Evolutionary conservation across 345 rosid species (phyloP), one percentile per base, ranked within the genome.

Genomic region (Euphorbia lathyris): DNA sequence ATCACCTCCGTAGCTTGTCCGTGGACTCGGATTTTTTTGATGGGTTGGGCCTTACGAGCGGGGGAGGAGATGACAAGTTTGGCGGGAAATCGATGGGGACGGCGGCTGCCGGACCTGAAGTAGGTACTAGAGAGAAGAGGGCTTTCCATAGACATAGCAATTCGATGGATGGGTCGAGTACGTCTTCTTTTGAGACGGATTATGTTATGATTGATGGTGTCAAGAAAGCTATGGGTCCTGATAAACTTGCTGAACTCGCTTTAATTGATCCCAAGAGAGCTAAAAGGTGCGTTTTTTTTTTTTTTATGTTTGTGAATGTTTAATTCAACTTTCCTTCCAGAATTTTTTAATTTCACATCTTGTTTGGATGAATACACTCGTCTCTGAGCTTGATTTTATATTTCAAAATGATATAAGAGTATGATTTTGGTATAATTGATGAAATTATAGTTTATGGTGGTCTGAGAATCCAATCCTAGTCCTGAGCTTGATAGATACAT

Each of bases 241-340:
- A 91, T 16, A 87, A 81, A 71, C 84, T 94, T 27, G 93, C 96
- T 34, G 98, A 94, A 76, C 91, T 94, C 34, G 85, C 97, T 62
- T 82, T 89, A 74, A 86, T 94, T 63, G 98, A 94, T 85, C 98
- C 98, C 69, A 91, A 87, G 77, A 82, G 98, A 82, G 98, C 98
- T 71, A 94, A 91, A 84, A 83, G 98, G 98, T 94, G 3, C 14
- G 4, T 0, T 32, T 20, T 67, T 22, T 64, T 43, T 9, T 25
- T 36, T 59, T 0, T 30, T n/a, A n/a, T n/a, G n/a, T 20, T n/a
- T 30, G 23, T 22, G 48, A 11, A 20, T 22, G 14, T 30, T 36
- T 56, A 36, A 12, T 53, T 55, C 16, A 17, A 51, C 0, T 17
- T 63, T 53, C 40, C 10, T 14, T 26, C 7, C 22, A 6, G 4